These are phyloP conservation scores for Thermochaetoides thermophila DNA, from an alignment of 495 filamentous ascomycete genomes.

Conservation along the genomic window DNA sequence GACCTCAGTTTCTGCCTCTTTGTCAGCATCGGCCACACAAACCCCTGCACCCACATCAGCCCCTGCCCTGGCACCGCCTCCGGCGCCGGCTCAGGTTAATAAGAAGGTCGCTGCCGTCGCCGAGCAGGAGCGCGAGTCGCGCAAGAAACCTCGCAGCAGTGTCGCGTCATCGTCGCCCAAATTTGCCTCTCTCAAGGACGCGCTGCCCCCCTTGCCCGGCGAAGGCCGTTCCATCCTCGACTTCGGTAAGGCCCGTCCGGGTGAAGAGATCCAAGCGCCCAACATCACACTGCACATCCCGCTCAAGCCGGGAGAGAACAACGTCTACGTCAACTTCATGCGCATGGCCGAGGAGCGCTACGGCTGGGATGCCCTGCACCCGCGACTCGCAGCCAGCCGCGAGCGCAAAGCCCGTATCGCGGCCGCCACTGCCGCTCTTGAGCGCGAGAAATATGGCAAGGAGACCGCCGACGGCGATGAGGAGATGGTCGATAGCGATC, in stretches of 20 bases:
- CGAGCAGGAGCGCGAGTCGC: constrained; percentile 20
- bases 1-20: constrained; percentile 4
- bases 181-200: constrained; percentile 25
- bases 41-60: neutral
- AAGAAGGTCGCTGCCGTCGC: constrained; percentile 21
- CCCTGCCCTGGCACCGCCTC: constrained; percentile 3
- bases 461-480: constrained; percentile 66
- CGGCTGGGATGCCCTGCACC: constrained; percentile 86
- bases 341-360: constrained; percentile 85
- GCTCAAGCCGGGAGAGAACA: constrained; percentile 52
- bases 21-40: neutral
- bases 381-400: constrained; percentile 72
- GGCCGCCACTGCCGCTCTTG: constrained; percentile 67
- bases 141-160: constrained; percentile 28
- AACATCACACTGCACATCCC: constrained; percentile 77
- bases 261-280: constrained; percentile 42
- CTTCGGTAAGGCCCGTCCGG: constrained; percentile 32
- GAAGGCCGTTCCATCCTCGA: constrained; percentile 35
- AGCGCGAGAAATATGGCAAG: constrained; percentile 55
- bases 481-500: constrained; percentile 50
- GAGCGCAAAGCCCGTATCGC: constrained; percentile 66
- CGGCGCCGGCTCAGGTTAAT: constrained; percentile 11
- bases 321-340: constrained; percentile 90
- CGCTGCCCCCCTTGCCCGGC: constrained; percentile 23
- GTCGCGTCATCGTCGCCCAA: constrained; percentile 28